phyloP scores from a whole-genome alignment of 768 basidiomycete genomes.

The Collybia mongolica region DNA sequence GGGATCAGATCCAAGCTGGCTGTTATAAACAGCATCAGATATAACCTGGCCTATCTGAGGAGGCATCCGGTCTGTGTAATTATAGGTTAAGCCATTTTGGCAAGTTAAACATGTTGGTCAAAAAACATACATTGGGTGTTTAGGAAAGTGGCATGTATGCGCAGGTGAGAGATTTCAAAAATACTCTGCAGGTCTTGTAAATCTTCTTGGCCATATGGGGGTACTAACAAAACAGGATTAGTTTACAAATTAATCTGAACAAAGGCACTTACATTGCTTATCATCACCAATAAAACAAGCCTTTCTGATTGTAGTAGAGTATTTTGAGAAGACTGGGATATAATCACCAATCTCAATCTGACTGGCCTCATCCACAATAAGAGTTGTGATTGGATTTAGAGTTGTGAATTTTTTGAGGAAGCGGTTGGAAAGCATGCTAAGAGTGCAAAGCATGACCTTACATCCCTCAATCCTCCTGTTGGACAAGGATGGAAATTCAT shows the following conservation, averaged over 20 bases:
- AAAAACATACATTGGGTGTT: constrained; percentile 68
- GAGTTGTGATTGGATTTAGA: constrained; percentile 41
- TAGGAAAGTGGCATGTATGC: constrained; percentile 48
- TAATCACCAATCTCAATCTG: constrained; percentile 63
- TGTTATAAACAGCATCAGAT: constrained; percentile 63
- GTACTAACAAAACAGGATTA: constrained; percentile 45
- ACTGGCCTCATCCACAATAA: constrained; percentile 66
- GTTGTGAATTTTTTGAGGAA: constrained; percentile 29
- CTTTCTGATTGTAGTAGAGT: constrained; percentile 42
- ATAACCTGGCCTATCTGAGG: constrained; percentile 75
- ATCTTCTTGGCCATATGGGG: constrained; percentile 77
- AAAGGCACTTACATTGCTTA: constrained; percentile 51
- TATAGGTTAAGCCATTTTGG: constrained; percentile 3
- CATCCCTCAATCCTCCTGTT: constrained; percentile 30
- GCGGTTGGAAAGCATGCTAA: constrained; percentile 66
- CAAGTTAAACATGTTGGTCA: not conserved
- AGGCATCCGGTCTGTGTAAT: constrained; percentile 73
- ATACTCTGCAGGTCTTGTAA: constrained; percentile 66
- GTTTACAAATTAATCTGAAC: constrained; percentile 10
- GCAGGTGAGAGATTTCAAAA: constrained; percentile 72
- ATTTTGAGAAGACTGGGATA: constrained; percentile 37
- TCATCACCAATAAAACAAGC: constrained; percentile 66
- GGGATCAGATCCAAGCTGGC: constrained; percentile 52
- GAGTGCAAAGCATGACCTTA: constrained; percentile 71
- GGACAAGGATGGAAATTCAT: constrained; percentile 26